These are phyloP conservation scores for Thielaviopsis euricoi DNA, from an alignment of 2,329 filamentous ascomycete species.

Conservation along the genomic window DNA sequence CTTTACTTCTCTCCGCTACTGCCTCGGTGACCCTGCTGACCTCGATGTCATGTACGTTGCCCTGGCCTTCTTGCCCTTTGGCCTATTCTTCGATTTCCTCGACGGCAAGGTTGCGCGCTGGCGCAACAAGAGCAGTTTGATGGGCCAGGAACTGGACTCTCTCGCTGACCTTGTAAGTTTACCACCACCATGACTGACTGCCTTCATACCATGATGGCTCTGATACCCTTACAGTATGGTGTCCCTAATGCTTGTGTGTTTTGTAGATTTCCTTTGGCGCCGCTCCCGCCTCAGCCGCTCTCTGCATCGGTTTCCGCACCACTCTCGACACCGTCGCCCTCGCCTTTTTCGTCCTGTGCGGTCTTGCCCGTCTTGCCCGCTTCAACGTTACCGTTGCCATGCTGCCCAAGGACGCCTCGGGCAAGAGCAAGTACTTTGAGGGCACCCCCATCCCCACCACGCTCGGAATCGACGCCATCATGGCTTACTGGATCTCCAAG, in stretches of 20 bases:
- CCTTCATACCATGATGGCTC: neutral
- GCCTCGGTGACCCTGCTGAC: conserved; percentile 51
- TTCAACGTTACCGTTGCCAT: conserved; percentile 92
- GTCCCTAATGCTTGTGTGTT: neutral
- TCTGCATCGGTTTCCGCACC: conserved; percentile 77
- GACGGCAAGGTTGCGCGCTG: conserved; percentile 93
- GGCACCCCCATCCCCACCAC: conserved; percentile 92
- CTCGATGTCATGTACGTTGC: conserved; percentile 63
- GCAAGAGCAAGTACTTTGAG: conserved; percentile 93
- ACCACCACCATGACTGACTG: neutral
- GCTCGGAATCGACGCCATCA: conserved; percentile 60
- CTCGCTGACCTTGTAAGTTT: conserved; percentile 71
- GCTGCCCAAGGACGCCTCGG: conserved; percentile 78
- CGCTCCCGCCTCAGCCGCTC: conserved; percentile 71
- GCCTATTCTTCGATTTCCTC: conserved; percentile 94
- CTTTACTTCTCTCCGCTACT: conserved; percentile 89
- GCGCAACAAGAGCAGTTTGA: conserved; percentile 91
- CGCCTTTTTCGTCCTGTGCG: conserved; percentile 84
- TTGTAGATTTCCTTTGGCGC: conserved; percentile 84
- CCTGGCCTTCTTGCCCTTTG: conserved; percentile 75
- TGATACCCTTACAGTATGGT: neutral
- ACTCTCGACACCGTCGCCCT: conserved; percentile 64
- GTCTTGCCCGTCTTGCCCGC: conserved; percentile 78
- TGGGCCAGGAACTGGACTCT: conserved; percentile 96
- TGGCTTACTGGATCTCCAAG: conserved; percentile 77